A percentile compares a stretch with the other conserved stretches of the same genome.
These are phyloP conservation scores for Hypoxylon fragiforme DNA, from an alignment of 495 filamentous ascomycete genomes.

Conservation along the genomic window DNA sequence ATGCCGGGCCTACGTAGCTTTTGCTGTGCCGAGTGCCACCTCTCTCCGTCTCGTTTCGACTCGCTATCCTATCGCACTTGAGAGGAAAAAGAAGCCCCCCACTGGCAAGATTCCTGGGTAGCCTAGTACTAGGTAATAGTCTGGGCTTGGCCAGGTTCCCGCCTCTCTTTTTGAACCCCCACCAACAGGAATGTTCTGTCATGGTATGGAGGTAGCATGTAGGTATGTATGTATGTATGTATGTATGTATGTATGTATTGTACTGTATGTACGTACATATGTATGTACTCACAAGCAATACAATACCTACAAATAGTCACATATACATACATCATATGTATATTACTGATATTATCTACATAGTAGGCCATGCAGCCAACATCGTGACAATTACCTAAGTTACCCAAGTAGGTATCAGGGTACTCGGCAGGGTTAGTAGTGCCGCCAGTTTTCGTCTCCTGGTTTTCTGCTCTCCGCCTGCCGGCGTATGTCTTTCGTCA, in stretches of 20 bases:
- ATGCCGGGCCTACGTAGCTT: constrained; percentile 24
- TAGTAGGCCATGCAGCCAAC: constrained; percentile 25
- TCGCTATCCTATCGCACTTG: too few relatives aligned
- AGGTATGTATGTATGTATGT: background rate
- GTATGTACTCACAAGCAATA: background rate
- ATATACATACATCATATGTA: background rate
- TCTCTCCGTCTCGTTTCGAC: constrained; percentile 4
- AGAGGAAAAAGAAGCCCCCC: constrained; percentile 15
- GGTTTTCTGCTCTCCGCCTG: constrained; percentile 16
- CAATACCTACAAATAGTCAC: background rate
- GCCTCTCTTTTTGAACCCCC: constrained; percentile 7
- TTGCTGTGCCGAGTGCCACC: constrained; percentile 19
- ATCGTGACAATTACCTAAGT: constrained; percentile 26
- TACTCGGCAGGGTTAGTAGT: constrained; percentile 26
- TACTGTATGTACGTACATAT: background rate
- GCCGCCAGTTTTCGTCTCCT: constrained; percentile 10
- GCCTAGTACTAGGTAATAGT: constrained; percentile 13
- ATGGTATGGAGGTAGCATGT: too few relatives aligned
- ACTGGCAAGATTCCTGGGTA: constrained; percentile 21
- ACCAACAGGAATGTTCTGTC: constrained; percentile 11
- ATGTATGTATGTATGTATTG: too few relatives aligned
- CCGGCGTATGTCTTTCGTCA: constrained; percentile 34
- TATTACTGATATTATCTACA: too few relatives aligned
- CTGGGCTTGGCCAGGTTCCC: constrained; percentile 8
- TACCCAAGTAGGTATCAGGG: constrained; percentile 11